These are phyloP conservation scores for Aspergillus ustus DNA, from an alignment of 2,329 filamentous ascomycete genomes.

Conservation along the genomic window DNA sequence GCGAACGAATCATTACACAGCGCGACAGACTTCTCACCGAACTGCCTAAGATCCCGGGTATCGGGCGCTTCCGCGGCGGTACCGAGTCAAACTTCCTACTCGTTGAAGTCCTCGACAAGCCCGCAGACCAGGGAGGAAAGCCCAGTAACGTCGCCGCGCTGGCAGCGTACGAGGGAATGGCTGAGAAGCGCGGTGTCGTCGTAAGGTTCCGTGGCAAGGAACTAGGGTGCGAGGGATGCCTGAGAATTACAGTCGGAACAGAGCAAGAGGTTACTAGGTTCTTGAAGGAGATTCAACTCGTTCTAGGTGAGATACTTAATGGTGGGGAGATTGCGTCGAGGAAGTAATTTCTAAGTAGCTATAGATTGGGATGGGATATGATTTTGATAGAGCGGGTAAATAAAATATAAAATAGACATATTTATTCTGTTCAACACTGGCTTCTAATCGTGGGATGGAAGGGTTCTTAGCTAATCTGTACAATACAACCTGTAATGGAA, in stretches of 20 bases:
- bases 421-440: background rate
- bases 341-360: background rate
- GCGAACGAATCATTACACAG: constrained; percentile 72
- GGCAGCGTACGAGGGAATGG: constrained; percentile 80
- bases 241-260: constrained; percentile 91
- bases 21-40: constrained; percentile 75
- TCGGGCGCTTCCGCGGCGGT: constrained; percentile 82
- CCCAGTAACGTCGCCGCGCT: constrained; percentile 80
- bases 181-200: constrained; percentile 85
- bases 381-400: background rate
- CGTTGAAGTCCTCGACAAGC: constrained; percentile 78
- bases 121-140: constrained; percentile 60
- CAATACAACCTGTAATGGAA: background rate
- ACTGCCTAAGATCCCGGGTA: constrained; percentile 73
- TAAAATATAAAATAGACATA: background rate
- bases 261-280: constrained; percentile 83
- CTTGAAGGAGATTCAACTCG: constrained; percentile 65
- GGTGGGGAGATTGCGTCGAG: constrained; percentile 37
- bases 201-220: constrained; percentile 94
- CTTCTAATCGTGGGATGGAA: background rate
- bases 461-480: background rate
- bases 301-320: constrained; percentile 56
- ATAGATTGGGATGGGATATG: background rate
- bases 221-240: constrained; percentile 82
- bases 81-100: constrained; percentile 85